phyloP scores from a whole-genome alignment of 2,329 filamentous ascomycete species.

The Aspergillus tamarii region DNA sequence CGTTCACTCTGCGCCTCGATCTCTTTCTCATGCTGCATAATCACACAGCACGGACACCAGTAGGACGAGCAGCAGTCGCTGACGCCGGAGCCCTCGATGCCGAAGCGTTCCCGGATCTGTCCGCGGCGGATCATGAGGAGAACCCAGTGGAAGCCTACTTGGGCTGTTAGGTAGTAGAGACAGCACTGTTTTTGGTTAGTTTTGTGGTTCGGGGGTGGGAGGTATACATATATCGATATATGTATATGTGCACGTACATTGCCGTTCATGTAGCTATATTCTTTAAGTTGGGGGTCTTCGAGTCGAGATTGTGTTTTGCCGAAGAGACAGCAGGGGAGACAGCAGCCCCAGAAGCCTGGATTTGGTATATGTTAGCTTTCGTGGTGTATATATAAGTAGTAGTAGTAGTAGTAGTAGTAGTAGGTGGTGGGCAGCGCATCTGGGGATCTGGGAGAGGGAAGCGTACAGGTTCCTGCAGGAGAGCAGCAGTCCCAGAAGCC shows the following conservation, averaged over 20 bases:
- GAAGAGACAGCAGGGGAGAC: conserved; percentile 36
- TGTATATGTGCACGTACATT: conserved; percentile 21
- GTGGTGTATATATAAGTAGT: neutral
- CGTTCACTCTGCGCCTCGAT: conserved; percentile 28
- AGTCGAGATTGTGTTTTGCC: conserved; percentile 36
- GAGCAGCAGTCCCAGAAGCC: conserved; percentile 38
- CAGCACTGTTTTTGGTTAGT: conserved; percentile 32
- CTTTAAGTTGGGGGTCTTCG: conserved; percentile 32
- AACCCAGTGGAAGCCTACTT: conserved; percentile 40
- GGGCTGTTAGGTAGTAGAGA: conserved; percentile 34
- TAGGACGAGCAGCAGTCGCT: conserved; percentile 58
- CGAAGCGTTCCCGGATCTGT: conserved; percentile 58
- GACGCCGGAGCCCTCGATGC: conserved; percentile 54
- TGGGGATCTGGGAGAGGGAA: neutral
- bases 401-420: neutral
- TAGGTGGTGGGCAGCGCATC: neutral
- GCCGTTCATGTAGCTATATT: conserved; percentile 32
- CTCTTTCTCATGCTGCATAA: conserved; percentile 64
- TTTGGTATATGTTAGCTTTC: conserved; percentile 1
- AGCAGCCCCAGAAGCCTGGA: conserved; percentile 32
- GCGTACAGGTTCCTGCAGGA: conserved; percentile 35
- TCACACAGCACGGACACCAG: conserved; percentile 61
- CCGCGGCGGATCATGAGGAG: conserved; percentile 57
- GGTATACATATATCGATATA: too few relatives aligned
- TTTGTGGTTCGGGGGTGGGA: neutral